Evolutionary conservation across 805 yeast genomes (phyloP).

Genomic region (Candida tibetensis): DNA sequence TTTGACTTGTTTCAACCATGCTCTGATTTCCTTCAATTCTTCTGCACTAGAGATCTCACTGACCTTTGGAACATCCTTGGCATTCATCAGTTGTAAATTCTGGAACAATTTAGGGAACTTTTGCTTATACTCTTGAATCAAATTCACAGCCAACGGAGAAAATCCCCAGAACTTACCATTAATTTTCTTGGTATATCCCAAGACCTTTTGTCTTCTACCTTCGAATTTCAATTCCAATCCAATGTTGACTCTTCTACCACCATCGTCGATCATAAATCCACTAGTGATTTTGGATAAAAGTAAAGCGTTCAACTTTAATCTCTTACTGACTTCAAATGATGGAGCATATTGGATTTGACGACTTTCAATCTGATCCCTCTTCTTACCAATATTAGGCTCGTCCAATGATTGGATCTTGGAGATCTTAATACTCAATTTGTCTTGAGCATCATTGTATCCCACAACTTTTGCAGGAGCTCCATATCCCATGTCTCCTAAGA

Average conservation of each 20-base stretch:
- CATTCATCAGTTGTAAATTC: conserved; percentile 26
- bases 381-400: conserved; percentile 67
- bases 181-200: conserved; percentile 76
- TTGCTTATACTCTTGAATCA: conserved; percentile 58
- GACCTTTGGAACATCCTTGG: conserved; percentile 36
- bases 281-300: conserved; percentile 79
- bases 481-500: conserved; percentile 82
- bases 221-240: conserved; percentile 88
- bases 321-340: conserved; percentile 60
- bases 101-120: conserved; percentile 63
- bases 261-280: conserved; percentile 57
- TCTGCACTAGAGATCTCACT: conserved; percentile 36
- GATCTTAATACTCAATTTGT: conserved; percentile 50
- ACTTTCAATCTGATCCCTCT: conserved; percentile 56
- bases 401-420: conserved; percentile 34
- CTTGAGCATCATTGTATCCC: conserved; percentile 48
- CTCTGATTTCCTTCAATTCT: conserved; percentile 42
- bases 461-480: conserved; percentile 73
- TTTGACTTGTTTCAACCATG: conserved; percentile 50
- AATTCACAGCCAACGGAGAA: conserved; percentile 67
- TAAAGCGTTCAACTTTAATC: conserved; percentile 55
- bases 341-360: conserved; percentile 59
- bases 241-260: conserved; percentile 50
- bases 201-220: conserved; percentile 71
- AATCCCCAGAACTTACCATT: conserved; percentile 71